phyloP scores from a whole-genome alignment of 306 rosid species.

The Cicer arietinum region DNA sequence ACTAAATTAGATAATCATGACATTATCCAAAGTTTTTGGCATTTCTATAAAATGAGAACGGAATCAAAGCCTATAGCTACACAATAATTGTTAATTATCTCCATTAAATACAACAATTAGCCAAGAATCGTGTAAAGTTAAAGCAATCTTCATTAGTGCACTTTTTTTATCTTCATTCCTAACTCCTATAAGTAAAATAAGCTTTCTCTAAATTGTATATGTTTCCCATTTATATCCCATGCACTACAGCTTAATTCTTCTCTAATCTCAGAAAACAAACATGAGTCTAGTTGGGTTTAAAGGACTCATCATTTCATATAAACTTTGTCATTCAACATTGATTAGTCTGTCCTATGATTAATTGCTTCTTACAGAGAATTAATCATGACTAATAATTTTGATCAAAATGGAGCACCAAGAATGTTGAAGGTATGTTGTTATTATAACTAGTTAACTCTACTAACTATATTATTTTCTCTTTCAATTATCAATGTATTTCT shows the following conservation, averaged over 20 bases:
- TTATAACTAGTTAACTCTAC: no score
- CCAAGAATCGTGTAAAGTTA: not conserved
- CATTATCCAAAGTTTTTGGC: not conserved
- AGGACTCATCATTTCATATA: no score
- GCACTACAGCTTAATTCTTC: no score
- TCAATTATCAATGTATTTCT: not conserved
- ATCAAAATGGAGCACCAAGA: slow-evolving; percentile 44
- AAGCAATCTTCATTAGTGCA: not conserved
- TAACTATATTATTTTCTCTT: not conserved
- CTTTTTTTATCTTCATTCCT: not conserved
- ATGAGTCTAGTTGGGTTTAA: not conserved
- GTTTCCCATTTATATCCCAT: no score
- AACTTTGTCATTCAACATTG: no score
- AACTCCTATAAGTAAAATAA: no score
- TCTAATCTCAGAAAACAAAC: not conserved
- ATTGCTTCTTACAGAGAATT: not conserved
- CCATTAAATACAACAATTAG: not conserved
- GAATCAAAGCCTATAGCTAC: not conserved
- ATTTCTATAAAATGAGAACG: not conserved
- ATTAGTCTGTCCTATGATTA: no score
- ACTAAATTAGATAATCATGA: not conserved
- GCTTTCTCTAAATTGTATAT: no score
- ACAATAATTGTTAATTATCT: not conserved
- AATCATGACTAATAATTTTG: slow-evolving; percentile 43
- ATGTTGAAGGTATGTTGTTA: slow-evolving; percentile 49